These are phyloP conservation scores for Thelephora aurantiotincta DNA, from an alignment of 768 basidiomycete species.

Conservation along the genomic window DNA sequence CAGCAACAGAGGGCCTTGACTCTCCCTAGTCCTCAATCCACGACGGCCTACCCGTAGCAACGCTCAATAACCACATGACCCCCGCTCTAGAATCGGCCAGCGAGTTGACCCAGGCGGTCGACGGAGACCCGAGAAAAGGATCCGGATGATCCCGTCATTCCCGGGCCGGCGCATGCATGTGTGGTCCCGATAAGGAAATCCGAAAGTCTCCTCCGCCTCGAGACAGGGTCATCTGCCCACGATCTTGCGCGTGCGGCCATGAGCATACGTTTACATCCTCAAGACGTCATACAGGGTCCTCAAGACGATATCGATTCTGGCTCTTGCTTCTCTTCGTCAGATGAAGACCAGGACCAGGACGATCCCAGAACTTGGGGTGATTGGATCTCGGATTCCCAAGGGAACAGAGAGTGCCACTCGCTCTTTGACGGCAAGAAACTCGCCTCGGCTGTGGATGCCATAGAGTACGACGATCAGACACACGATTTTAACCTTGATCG, in stretches of 20 bases:
- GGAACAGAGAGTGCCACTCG: conserved; percentile 42
- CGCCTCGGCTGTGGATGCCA: conserved; percentile 39
- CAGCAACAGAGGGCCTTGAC: too few species aligned
- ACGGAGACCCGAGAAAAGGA: too few species aligned
- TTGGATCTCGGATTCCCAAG: conserved; percentile 60
- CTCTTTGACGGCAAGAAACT: conserved; percentile 62
- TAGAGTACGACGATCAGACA: conserved; percentile 43
- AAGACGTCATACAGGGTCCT: neutral
- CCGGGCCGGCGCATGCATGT: too few species aligned
- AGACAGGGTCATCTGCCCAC: neutral
- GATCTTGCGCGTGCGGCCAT: neutral
- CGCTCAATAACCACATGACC: too few species aligned
- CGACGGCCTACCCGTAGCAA: too few species aligned
- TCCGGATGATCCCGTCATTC: too few species aligned
- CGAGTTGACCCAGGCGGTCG: too few species aligned
- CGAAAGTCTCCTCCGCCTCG: neutral
- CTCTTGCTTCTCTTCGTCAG: conserved; percentile 2
- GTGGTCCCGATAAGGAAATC: too few species aligned
- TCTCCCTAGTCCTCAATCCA: too few species aligned
- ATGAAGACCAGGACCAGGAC: conserved; percentile 14
- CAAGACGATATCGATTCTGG: neutral
- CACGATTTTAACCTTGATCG: conserved; percentile 52
- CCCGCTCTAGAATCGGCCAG: too few species aligned
- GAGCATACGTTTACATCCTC: neutral
- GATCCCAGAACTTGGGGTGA: conserved; percentile 61